Evolutionary conservation across 176 grass and related monocot genomes (phyloP), one percentile per base, ranked within the genome.

Genomic region (Triticum timopheevii): DNA sequence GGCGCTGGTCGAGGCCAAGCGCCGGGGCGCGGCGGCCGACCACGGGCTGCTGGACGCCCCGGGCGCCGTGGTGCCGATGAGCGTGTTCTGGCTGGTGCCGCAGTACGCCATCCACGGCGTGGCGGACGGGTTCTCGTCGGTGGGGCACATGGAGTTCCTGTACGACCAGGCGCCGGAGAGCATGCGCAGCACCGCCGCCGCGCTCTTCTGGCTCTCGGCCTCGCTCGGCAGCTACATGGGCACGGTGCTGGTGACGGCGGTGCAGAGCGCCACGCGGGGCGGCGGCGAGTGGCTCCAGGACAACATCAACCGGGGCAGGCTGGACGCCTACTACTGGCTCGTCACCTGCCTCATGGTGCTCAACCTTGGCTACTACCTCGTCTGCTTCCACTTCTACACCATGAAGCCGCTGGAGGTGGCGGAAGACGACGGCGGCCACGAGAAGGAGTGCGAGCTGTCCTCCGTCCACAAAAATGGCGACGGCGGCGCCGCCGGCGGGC

Each of bases 141-240:
- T 93, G 23, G 95, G 38, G 30, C 79, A 85, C 64, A 93, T 97
- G 95, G 95, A 97, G 81, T 97, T 97, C 77, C 73, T 92, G 52
- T 97, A 95, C 73, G 95, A 97, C 73, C 93, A 95, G 65, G 85
- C 95, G 27, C 95, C 95, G 3, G 95, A 97, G 73, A 95, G 95
- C 93, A 97, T 97, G 93, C 87, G 95, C 25, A 97, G 95, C 86
- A 90, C 80, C 22, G 89, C 95, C 7, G 86, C 77, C 10, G 95
- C 95, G 44, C 83, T 97, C 49, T 97, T 91, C 87, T 97, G 93
- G 95, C 89, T 97, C 0, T 61, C 93, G 4, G 31, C 4, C 25
- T 90, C 95, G 2, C 38, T 95, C 17, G 95, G 95, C 20, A 91
- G 44, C 79, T 97, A 95, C 86, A 82, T 90, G 84, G 90, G 95